Conservation (phyloP, 805 yeast genomes). For the Saturnispora besseyi region DNA sequence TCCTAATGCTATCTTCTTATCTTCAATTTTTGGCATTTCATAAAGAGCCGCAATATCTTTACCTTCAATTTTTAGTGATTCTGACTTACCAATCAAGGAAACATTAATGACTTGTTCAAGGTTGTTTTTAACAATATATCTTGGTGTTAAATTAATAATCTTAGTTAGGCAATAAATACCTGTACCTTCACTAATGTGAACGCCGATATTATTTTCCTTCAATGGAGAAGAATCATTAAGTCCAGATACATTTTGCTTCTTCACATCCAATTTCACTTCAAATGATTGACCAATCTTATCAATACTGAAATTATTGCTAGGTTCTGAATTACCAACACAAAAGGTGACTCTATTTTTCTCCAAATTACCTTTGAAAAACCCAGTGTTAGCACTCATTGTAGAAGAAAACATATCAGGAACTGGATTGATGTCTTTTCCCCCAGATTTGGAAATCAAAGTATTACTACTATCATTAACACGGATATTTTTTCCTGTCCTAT, state of each 20-base stretch:
- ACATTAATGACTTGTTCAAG: constrained; percentile 48
- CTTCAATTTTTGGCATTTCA: constrained; percentile 45
- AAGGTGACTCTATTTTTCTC: constrained; percentile 59
- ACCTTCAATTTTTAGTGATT: constrained; percentile 36
- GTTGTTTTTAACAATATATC: constrained; percentile 66
- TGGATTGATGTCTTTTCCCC: constrained; percentile 26
- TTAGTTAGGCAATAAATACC: constrained; percentile 75
- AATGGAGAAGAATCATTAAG: not conserved
- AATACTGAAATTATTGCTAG: constrained; percentile 70
- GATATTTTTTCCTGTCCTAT: constrained; percentile 65
- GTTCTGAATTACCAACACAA: constrained; percentile 56
- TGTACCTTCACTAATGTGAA: constrained; percentile 69
- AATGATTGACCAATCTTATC: constrained; percentile 83
- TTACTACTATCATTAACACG: constrained; percentile 49
- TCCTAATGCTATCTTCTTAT: constrained; percentile 54
- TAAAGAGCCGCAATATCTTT: constrained; percentile 50
- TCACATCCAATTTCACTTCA: constrained; percentile 40
- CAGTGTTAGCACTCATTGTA: constrained; percentile 33
- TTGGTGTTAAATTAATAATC: constrained; percentile 71
- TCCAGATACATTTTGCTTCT: constrained; percentile 31
- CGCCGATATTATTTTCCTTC: constrained; percentile 63
- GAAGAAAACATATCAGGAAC: constrained; percentile 83
- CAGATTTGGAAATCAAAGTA: constrained; percentile 33
- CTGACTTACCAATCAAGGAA: constrained; percentile 60
- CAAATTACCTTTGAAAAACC: constrained; percentile 23